phyloP scores from a whole-genome alignment of 148 eudicot genomes.

The Vaccinium corymbosum region DNA sequence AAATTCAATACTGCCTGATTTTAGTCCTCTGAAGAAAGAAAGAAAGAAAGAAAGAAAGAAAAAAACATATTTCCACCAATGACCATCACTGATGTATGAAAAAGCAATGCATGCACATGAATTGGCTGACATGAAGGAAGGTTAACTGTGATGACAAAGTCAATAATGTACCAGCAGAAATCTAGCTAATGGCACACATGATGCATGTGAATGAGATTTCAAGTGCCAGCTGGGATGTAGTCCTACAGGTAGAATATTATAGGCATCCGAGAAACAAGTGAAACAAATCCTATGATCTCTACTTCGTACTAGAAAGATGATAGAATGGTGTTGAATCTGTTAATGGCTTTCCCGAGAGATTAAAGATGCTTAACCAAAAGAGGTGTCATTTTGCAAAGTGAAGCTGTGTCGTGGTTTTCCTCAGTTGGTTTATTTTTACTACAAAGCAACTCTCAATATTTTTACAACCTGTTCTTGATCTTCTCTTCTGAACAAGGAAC shows the following conservation, averaged over 20 bases:
- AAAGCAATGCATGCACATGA: not conserved
- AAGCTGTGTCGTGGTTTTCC: not conserved
- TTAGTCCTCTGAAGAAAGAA: not conserved
- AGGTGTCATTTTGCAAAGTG: not conserved
- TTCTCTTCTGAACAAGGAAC: not conserved
- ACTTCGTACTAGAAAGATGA: not conserved
- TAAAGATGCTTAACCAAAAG: not conserved
- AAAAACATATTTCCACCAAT: not conserved
- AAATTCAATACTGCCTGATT: not conserved
- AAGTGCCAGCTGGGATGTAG: not conserved
- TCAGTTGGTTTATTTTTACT: not conserved
- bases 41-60: too few relatives aligned
- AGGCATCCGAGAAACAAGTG: not conserved
- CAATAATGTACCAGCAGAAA: not conserved
- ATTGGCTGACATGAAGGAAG: not conserved
- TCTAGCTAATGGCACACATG: not conserved
- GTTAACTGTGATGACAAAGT: not conserved
- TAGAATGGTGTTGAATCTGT: not conserved
- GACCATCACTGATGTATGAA: not conserved
- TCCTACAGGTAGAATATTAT: not conserved
- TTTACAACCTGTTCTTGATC: not conserved
- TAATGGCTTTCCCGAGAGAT: not conserved
- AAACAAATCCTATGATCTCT: not conserved
- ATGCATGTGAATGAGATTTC: not conserved
- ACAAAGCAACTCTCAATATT: not conserved